Conservation (phyloP, 768 basidiomycete genomes). For the Lactarius hatsudake region DNA sequence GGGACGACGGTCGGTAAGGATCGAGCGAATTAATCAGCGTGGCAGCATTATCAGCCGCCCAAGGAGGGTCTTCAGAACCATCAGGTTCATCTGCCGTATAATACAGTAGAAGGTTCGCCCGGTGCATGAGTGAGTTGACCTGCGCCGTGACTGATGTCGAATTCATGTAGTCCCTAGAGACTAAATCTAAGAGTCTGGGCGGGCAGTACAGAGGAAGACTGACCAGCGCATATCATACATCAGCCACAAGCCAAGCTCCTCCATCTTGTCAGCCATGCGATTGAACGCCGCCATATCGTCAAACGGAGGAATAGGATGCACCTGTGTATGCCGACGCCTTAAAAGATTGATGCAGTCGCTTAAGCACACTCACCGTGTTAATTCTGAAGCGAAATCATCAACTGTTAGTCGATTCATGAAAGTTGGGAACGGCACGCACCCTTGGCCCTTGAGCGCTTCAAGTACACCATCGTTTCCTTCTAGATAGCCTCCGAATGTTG, state of each 20-base stretch:
- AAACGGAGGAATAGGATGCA: conserved; percentile 72
- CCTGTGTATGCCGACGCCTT: conserved; percentile 33
- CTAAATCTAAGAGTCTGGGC: not conserved
- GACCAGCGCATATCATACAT: conserved; percentile 82
- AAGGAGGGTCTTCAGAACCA: conserved; percentile 60
- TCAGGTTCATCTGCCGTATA: conserved; percentile 77
- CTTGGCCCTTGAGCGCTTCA: conserved; percentile 56
- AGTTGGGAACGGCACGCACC: conserved; percentile 34
- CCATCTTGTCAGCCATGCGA: conserved; percentile 64
- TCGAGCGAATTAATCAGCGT: conserved; percentile 49
- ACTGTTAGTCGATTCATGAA: conserved; percentile 15
- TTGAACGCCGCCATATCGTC: conserved; percentile 56
- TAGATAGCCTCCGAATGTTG: conserved; percentile 56
- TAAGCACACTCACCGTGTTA: conserved; percentile 36
- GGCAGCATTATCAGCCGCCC: conserved; percentile 50
- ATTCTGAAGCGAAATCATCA: conserved; percentile 33
- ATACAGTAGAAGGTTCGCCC: conserved; percentile 68
- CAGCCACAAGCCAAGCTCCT: conserved; percentile 64
- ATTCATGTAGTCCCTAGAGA: conserved; percentile 62
- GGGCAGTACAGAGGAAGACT: conserved; percentile 8
- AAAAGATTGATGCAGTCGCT: not conserved
- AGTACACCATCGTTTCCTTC: conserved; percentile 50
- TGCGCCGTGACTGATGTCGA: conserved; percentile 58
- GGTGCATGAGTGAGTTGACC: conserved; percentile 63
- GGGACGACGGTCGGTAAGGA: conserved; percentile 57